These are phyloP conservation scores for Rhododendron mucronatum DNA, from an alignment of 148 eudicot genomes.

Conservation along the genomic window DNA sequence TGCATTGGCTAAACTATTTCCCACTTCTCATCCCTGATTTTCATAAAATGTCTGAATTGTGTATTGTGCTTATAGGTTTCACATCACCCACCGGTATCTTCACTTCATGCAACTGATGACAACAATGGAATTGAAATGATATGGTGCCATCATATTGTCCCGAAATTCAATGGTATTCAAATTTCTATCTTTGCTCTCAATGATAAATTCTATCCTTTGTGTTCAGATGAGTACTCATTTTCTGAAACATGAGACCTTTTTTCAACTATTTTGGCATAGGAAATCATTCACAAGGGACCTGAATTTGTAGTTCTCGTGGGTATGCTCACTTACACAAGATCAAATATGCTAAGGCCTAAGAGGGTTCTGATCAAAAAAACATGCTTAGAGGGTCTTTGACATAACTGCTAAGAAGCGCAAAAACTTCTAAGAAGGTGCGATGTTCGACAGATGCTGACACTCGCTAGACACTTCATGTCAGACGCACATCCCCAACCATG, in stretches of 20 bases:
- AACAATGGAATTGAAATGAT: constrained; percentile 46
- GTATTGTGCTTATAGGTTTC: constrained; percentile 53
- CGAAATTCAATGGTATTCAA: constrained; percentile 56
- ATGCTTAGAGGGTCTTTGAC: neutral
- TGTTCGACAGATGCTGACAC: neutral
- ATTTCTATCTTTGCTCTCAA: neutral
- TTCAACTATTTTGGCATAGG: neutral
- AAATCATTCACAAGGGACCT: neutral
- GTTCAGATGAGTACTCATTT: neutral
- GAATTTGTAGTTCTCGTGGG: neutral
- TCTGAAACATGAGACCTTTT: neutral
- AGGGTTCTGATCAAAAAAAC: neutral
- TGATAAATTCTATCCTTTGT: neutral
- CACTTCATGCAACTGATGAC: constrained; percentile 75
- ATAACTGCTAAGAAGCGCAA: neutral
- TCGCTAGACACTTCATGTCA: neutral
- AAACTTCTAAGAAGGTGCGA: neutral
- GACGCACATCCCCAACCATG: neutral
- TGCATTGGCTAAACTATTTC: neutral
- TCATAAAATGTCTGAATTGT: neutral
- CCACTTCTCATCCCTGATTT: neutral
- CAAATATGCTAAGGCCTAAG: neutral
- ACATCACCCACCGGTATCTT: constrained; percentile 82
- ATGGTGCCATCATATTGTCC: constrained; percentile 60
- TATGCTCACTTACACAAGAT: neutral